Evolutionary conservation across 345 rosid species (phyloP).

Genomic region (Citrus maxima): DNA sequence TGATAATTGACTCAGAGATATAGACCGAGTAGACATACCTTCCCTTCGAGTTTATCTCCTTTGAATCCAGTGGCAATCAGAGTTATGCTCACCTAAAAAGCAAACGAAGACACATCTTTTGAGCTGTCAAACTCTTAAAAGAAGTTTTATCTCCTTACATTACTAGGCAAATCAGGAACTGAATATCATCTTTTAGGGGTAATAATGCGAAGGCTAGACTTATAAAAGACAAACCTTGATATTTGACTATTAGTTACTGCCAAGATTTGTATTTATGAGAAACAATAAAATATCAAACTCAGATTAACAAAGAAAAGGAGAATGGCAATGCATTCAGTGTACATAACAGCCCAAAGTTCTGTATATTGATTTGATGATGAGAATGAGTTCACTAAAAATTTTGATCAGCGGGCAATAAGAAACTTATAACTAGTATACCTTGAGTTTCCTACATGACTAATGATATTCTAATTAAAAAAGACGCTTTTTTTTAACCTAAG

Average conservation of each 20-base stretch:
- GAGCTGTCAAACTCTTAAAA: not conserved
- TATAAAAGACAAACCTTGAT: not conserved
- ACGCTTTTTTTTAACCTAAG: not conserved
- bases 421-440: not conserved
- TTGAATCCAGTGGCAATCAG: constrained; percentile 6
- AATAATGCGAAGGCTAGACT: not conserved
- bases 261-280: not conserved
- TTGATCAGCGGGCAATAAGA: not conserved
- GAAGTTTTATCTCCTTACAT: not conserved
- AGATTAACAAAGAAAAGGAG: not conserved
- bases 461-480: not conserved
- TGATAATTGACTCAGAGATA: not conserved
- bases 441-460: not conserved
- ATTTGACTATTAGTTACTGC: not conserved
- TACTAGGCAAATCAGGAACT: not conserved
- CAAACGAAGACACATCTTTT: not conserved
- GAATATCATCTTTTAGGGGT: not conserved
- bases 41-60: not conserved
- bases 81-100: not conserved
- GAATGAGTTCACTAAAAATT: not conserved
- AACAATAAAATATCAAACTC: not conserved
- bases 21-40: not conserved
- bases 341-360: not conserved
- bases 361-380: not conserved
- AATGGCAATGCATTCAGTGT: not conserved